Evolutionary conservation across 1,139 yeast genomes (phyloP).

Genomic region (Kazachstania sp.): DNA sequence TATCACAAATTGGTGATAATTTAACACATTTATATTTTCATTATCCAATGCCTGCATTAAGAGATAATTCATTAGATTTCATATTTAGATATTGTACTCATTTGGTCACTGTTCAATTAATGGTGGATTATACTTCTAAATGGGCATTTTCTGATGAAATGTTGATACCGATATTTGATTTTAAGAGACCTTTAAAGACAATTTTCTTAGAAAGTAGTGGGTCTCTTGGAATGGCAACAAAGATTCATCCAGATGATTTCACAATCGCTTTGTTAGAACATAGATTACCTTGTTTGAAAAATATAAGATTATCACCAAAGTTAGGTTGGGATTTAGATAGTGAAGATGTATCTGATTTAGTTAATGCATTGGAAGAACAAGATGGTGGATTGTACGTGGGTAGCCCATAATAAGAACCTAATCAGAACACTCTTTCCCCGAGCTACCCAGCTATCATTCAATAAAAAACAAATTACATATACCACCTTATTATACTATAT

Average conservation of each 20-base stretch:
- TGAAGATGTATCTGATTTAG: slow-evolving; percentile 57
- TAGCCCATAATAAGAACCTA: slow-evolving; percentile 5
- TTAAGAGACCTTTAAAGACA: slow-evolving; percentile 49
- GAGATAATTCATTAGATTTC: slow-evolving; percentile 61
- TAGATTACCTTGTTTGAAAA: slow-evolving; percentile 57
- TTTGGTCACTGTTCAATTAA: slow-evolving; percentile 50
- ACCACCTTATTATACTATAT: no score
- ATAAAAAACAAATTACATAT: no score
- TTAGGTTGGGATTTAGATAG: slow-evolving; percentile 82
- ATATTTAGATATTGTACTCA: slow-evolving; percentile 72
- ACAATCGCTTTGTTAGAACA: slow-evolving; percentile 77
- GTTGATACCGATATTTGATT: slow-evolving; percentile 28
- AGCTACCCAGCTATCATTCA: no score
- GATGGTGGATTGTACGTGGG: slow-evolving; percentile 33
- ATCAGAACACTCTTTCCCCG: no score
- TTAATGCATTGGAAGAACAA: slow-evolving; percentile 37
- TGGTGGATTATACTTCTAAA: slow-evolving; percentile 75
- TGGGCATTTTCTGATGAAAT: slow-evolving; percentile 51
- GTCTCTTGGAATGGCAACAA: slow-evolving; percentile 72
- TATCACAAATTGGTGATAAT: slow-evolving; percentile 56
- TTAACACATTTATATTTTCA: slow-evolving; percentile 56
- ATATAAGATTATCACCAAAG: slow-evolving; percentile 60
- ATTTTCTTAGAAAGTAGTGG: slow-evolving; percentile 80
- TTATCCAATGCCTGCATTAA: slow-evolving; percentile 82
- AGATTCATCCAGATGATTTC: slow-evolving; percentile 79